Conservation (phyloP, 257 asterid species). For the Ligustrum vulgare region DNA sequence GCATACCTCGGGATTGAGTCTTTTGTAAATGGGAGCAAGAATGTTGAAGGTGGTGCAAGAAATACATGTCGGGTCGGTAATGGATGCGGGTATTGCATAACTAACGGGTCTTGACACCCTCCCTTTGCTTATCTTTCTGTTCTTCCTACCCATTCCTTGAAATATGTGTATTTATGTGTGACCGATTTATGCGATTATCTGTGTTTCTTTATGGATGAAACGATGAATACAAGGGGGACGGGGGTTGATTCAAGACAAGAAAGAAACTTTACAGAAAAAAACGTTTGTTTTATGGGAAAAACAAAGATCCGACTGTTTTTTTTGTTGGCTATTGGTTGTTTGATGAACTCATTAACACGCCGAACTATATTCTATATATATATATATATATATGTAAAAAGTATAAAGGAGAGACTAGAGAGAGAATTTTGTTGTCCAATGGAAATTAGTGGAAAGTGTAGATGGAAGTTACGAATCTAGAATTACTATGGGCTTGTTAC, state of each 20-base stretch:
- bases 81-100: constrained; percentile 76
- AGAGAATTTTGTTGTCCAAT: too few relatives aligned
- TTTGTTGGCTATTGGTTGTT: constrained; percentile 17
- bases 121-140: constrained; percentile 41
- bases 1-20: constrained; percentile 67
- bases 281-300: background rate
- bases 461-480: too few relatives aligned
- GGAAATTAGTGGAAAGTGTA: too few relatives aligned
- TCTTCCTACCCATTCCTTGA: constrained; percentile 57
- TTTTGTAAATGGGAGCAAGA: constrained; percentile 94
- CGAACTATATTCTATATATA: constrained; percentile 5
- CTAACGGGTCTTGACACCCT: constrained; percentile 72
- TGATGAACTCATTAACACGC: background rate
- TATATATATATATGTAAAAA: too few relatives aligned
- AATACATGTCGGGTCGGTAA: constrained; percentile 69
- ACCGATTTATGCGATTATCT: background rate
- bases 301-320: constrained; percentile 5
- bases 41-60: constrained; percentile 98
- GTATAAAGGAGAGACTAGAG: too few relatives aligned
- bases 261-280: background rate
- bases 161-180: background rate
- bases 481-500: too few relatives aligned
- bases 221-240: background rate
- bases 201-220: constrained; percentile 2
- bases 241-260: background rate